These are phyloP conservation scores for Crinitomyces ghanaensis DNA, from an alignment of 805 yeast genomes.

Conservation along the genomic window DNA sequence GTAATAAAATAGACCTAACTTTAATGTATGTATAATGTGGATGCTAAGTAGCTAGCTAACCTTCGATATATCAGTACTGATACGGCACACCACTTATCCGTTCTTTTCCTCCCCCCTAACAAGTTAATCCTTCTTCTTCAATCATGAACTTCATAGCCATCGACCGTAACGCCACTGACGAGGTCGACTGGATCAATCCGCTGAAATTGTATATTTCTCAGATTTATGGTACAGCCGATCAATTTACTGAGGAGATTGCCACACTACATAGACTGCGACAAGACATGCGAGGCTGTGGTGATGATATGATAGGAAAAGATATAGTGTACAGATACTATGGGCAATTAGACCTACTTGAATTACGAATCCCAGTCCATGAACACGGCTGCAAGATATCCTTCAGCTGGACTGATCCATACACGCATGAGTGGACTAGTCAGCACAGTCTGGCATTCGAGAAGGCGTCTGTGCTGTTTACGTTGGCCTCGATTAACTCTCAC, in stretches of 20 bases:
- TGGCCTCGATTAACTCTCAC: constrained; percentile 52
- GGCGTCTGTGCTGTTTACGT: constrained; percentile 69
- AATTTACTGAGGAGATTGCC: constrained; percentile 44
- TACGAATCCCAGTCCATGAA: constrained; percentile 59
- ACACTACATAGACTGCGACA: constrained; percentile 47
- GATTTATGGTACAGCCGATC: constrained; percentile 51
- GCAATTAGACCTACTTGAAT: constrained; percentile 66
- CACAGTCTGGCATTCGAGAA: constrained; percentile 80
- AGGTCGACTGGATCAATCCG: constrained; percentile 55
- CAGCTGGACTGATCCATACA: constrained; percentile 70
- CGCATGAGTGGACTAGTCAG: constrained; percentile 41
- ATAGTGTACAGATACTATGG: constrained; percentile 62
- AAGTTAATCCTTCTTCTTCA: no score
- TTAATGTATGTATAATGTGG: no score
- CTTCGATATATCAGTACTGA: no score
- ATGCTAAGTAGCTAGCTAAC: no score
- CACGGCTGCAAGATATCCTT: constrained; percentile 49
- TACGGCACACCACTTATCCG: no score
- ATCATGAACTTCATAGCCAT: constrained; percentile 23
- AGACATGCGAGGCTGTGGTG: constrained; percentile 41
- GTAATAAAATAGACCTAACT: no score
- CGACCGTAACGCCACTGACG: constrained; percentile 37
- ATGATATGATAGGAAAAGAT: constrained; percentile 37
- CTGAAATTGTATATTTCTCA: constrained; percentile 45
- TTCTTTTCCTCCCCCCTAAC: no score